A percentile compares a stretch with the other conserved stretches of the same genome.
Conservation (phyloP, 2,329 filamentous ascomycete genomes). For the Alternaria triticina region DNA sequence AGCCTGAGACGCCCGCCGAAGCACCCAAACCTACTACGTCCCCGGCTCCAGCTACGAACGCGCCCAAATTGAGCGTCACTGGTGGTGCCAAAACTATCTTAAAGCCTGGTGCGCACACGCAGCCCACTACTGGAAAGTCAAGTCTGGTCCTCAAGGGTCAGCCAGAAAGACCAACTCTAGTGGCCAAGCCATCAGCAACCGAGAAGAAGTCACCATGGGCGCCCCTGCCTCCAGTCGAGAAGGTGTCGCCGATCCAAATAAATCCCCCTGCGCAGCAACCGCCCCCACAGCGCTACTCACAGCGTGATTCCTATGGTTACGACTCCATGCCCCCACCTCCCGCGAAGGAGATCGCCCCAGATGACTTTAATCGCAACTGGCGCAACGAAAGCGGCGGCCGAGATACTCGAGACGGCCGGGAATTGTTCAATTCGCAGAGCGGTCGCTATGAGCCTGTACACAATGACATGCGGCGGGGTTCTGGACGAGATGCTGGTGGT, state of each 20-base stretch:
- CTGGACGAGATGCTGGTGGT: constrained; percentile 66
- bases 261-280: constrained; percentile 59
- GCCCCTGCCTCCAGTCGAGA: constrained; percentile 81
- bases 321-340: constrained; percentile 61
- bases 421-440: constrained; percentile 94
- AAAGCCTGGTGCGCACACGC: constrained; percentile 53
- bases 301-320: constrained; percentile 63
- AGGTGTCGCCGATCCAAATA: constrained; percentile 71
- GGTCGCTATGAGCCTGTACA: constrained; percentile 86
- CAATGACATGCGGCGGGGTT: constrained; percentile 71
- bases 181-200: constrained; percentile 72
- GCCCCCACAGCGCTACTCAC: constrained; percentile 56
- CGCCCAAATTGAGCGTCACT: constrained; percentile 47
- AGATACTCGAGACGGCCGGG: constrained; percentile 66
- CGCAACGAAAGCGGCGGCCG: constrained; percentile 67
- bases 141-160: constrained; percentile 71
- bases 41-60: constrained; percentile 24
- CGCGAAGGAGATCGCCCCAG: constrained; percentile 86
- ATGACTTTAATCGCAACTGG: constrained; percentile 90
- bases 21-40: constrained; percentile 43
- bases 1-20: constrained; percentile 43
- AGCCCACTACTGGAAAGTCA: constrained; percentile 46
- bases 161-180: constrained; percentile 73
- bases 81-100: constrained; percentile 56
- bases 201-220: constrained; percentile 94